Evolutionary conservation across 345 rosid genomes (phyloP).

Genomic region (Zanthoxylum bungeanum): DNA sequence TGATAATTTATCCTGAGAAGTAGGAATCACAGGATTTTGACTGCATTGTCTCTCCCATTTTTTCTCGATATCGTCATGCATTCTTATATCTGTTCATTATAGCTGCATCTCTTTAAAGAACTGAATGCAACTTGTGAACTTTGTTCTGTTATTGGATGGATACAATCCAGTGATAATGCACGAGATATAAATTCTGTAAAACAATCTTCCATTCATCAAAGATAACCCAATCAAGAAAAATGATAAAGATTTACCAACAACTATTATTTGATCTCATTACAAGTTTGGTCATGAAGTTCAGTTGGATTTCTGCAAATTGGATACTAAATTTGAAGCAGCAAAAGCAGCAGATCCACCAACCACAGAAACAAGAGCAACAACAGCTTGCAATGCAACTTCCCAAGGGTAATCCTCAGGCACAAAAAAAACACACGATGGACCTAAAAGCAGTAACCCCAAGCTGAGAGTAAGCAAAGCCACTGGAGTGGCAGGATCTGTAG

Average conservation of each 20-base stretch:
- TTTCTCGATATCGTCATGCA: neutral
- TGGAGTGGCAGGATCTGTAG: slow-evolving; percentile 78
- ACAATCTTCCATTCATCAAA: neutral
- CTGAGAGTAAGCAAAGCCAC: slow-evolving; percentile 55
- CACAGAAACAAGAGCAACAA: slow-evolving; percentile 50
- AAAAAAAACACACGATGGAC: slow-evolving; percentile 71
- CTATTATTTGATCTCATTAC: neutral
- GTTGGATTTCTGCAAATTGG: slow-evolving; percentile 71
- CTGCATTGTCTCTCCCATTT: neutral
- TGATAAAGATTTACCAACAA: neutral
- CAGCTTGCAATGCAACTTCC: slow-evolving; percentile 63
- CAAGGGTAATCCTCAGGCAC: slow-evolving; percentile 81
- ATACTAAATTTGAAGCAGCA: slow-evolving; percentile 75
- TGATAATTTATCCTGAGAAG: neutral
- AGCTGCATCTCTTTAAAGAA: neutral
- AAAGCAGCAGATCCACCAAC: slow-evolving; percentile 90
- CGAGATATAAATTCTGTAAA: too few species aligned
- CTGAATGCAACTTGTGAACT: too few species aligned
- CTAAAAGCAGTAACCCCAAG: slow-evolving; percentile 64
- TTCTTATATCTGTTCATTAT: neutral
- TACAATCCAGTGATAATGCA: too few species aligned
- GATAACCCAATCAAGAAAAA: neutral
- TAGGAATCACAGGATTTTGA: neutral
- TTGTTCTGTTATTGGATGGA: too few species aligned
- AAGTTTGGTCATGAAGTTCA: slow-evolving; percentile 5